phyloP scores from a whole-genome alignment of 805 yeast genomes.

The Ogataea paraovalis region DNA sequence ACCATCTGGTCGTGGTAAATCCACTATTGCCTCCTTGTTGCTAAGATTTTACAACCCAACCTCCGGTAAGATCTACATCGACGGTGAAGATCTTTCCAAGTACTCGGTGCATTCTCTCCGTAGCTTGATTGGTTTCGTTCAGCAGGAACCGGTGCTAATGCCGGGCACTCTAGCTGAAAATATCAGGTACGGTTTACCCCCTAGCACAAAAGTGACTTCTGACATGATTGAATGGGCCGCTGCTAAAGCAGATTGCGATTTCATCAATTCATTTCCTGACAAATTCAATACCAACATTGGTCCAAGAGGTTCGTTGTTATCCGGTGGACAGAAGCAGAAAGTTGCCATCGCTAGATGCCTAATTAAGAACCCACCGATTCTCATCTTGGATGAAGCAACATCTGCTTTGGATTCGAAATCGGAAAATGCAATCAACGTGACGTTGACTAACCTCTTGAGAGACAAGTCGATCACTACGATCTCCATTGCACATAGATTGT shows the following conservation, averaged over 20 bases:
- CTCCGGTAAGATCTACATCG: constrained; percentile 63
- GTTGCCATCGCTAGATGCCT: constrained; percentile 73
- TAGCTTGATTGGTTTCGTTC: constrained; percentile 77
- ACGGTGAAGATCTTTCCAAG: constrained; percentile 60
- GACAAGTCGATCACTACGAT: constrained; percentile 69
- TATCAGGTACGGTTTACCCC: constrained; percentile 63
- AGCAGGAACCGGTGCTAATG: constrained; percentile 87
- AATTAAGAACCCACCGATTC: constrained; percentile 59
- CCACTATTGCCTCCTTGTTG: constrained; percentile 78
- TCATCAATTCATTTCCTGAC: constrained; percentile 71
- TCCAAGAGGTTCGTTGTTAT: constrained; percentile 60
- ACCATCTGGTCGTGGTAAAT: constrained; percentile 93
- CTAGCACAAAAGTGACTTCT: constrained; percentile 48
- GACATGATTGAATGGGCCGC: constrained; percentile 64
- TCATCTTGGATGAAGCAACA: constrained; percentile 79
- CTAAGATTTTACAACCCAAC: constrained; percentile 80
- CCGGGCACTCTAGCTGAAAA: constrained; percentile 88
- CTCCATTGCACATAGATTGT: constrained; percentile 86
- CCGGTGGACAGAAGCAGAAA: constrained; percentile 78
- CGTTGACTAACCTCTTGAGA: constrained; percentile 53
- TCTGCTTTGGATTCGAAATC: constrained; percentile 88
- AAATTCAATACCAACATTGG: constrained; percentile 83
- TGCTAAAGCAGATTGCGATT: constrained; percentile 71
- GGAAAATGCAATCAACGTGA: constrained; percentile 78
- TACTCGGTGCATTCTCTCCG: constrained; percentile 75